phyloP scores from a whole-genome alignment of 495 filamentous ascomycete genomes.

The Chaetomidium leptoderma region DNA sequence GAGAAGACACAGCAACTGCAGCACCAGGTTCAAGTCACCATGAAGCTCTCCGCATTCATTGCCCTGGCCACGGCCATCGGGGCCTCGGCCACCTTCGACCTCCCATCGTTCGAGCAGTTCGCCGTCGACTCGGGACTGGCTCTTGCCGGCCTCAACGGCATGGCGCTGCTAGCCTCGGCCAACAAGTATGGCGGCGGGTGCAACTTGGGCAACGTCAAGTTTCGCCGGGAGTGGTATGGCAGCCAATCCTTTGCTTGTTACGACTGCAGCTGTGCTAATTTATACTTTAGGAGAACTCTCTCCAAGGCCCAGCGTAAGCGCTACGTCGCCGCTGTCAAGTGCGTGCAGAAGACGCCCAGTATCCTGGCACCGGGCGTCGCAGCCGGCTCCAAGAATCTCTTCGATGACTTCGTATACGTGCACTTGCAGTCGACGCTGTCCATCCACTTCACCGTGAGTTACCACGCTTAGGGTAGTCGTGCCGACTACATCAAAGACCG shows the following conservation, averaged over 20 bases:
- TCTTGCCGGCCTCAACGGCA: conserved; percentile 23
- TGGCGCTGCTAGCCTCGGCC: conserved; percentile 20
- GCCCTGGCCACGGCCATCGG: conserved; percentile 11
- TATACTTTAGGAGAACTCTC: conserved; percentile 43
- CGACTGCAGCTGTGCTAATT: background rate
- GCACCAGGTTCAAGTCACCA: background rate
- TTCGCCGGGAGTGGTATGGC: conserved; percentile 29
- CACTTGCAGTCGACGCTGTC: conserved; percentile 59
- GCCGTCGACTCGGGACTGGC: conserved; percentile 27
- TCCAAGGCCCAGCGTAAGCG: conserved; percentile 44
- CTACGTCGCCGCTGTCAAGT: conserved; percentile 65
- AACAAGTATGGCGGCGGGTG: conserved; percentile 17
- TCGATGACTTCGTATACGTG: conserved; percentile 66
- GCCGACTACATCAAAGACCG: background rate
- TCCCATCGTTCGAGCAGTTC: conserved; percentile 20
- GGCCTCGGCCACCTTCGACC: conserved; percentile 8
- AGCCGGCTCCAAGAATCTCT: conserved; percentile 23
- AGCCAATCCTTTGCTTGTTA: background rate
- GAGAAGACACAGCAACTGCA: background rate
- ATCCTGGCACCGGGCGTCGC: conserved; percentile 27
- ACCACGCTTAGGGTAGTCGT: background rate
- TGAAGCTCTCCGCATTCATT: conserved; percentile 3
- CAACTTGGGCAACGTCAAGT: conserved; percentile 25
- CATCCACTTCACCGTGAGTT: conserved; percentile 54
- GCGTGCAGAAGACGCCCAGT: conserved; percentile 54